Percentiles rank a stretch among this genome's conserved stretches.
Conservation (phyloP, 2,329 filamentous ascomycete species). For the Neophaeococcomyces aloes region DNA sequence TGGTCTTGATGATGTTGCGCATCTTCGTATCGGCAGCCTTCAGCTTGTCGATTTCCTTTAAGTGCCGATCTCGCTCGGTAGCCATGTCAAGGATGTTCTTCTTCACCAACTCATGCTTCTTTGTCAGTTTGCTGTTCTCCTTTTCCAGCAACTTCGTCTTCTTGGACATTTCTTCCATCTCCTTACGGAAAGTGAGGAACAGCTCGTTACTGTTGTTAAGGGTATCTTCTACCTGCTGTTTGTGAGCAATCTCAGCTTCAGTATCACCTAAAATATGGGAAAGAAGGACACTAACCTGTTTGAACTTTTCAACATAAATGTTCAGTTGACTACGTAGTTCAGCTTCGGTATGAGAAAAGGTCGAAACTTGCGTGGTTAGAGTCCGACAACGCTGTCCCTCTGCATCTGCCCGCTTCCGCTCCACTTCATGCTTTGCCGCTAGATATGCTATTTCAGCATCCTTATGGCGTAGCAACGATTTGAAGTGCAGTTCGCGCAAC, state of each 20-base stretch:
- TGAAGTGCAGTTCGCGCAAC: conserved; percentile 85
- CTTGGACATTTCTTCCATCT: conserved; percentile 99
- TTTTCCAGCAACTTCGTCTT: conserved; percentile 96
- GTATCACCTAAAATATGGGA: conserved; percentile 20
- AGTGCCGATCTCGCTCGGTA: conserved; percentile 70
- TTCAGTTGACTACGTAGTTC: conserved; percentile 91
- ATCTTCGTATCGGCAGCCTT: conserved; percentile 82
- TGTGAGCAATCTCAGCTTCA: conserved; percentile 19
- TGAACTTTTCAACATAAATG: conserved; percentile 98
- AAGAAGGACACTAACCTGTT: conserved; percentile 61
- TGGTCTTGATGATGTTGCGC: conserved; percentile 86
- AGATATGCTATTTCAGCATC: conserved; percentile 93
- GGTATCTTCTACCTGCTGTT: conserved; percentile 83
- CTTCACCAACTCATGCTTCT: conserved; percentile 88
- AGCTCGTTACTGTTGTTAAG: conserved; percentile 97
- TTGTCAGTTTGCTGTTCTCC: conserved; percentile 81
- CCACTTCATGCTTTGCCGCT: conserved; percentile 75
- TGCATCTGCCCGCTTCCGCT: conserved; percentile 75
- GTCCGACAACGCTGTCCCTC: conserved; percentile 73
- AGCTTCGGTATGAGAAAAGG: conserved; percentile 90
- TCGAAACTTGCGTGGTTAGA: conserved; percentile 82
- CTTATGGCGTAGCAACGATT: conserved; percentile 82
- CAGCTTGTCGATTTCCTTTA: conserved; percentile 67
- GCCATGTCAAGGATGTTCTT: conserved; percentile 96
- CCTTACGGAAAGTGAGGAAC: conserved; percentile 91